phyloP scores from a whole-genome alignment of 495 filamentous ascomycete species.

The Daldinia grandis region DNA sequence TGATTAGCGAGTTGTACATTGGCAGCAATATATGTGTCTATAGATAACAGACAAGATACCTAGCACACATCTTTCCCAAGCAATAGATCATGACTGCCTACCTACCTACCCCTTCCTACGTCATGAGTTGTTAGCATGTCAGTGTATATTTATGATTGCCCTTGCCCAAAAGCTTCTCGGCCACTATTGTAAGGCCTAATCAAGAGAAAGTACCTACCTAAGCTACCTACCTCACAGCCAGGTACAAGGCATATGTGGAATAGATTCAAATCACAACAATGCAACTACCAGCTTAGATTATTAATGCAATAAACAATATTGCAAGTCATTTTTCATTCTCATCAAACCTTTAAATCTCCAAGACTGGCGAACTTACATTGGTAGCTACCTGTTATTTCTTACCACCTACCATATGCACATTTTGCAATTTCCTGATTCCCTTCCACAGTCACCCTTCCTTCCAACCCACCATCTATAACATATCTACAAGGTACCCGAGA shows the following conservation, averaged over 20 bases:
- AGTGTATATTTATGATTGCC: background rate
- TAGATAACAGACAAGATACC: constrained; percentile 33
- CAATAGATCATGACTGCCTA: background rate
- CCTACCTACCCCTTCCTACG: background rate
- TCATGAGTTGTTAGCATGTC: background rate
- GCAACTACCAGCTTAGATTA: no score
- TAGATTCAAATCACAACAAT: background rate
- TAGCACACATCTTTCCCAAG: constrained; percentile 3
- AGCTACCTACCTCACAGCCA: background rate
- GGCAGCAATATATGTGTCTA: constrained; percentile 16
- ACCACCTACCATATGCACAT: background rate
- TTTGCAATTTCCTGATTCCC: background rate
- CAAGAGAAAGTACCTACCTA: no score
- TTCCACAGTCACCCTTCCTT: background rate
- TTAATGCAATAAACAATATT: no score
- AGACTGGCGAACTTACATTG: background rate
- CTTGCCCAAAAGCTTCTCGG: background rate
- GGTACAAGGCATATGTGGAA: background rate
- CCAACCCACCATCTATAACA: background rate
- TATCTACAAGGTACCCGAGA: background rate
- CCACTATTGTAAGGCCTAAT: background rate
- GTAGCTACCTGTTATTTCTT: background rate
- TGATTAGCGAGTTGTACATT: constrained; percentile 28
- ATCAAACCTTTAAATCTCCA: no score
- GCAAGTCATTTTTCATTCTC: no score